These are phyloP conservation scores for Candida nemodendra DNA, from an alignment of 805 yeast genomes.

Conservation along the genomic window DNA sequence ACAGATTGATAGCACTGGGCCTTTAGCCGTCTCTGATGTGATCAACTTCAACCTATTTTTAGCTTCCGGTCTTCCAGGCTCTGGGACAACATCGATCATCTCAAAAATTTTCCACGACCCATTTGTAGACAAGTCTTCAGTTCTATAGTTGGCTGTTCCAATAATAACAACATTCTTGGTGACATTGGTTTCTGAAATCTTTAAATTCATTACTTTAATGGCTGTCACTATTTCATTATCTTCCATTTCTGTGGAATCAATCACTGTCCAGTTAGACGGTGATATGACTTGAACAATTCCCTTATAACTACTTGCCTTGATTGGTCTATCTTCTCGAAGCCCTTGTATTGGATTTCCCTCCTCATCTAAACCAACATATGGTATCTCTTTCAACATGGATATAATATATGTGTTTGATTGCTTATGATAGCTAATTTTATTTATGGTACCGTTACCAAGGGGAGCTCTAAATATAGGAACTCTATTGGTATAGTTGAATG, in stretches of 20 bases:
- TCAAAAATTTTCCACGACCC: conserved; percentile 78
- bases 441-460: conserved; percentile 58
- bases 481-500: conserved; percentile 54
- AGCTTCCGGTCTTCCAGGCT: conserved; percentile 82
- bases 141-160: conserved; percentile 75
- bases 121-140: conserved; percentile 77
- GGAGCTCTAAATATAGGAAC: conserved; percentile 54
- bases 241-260: conserved; percentile 64
- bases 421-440: conserved; percentile 68
- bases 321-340: conserved; percentile 38
- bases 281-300: conserved; percentile 67
- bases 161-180: conserved; percentile 66
- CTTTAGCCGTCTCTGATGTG: conserved; percentile 71
- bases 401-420: conserved; percentile 59
- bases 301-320: conserved; percentile 55
- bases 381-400: conserved; percentile 56
- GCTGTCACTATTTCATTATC: conserved; percentile 66
- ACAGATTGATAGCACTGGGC: conserved; percentile 76
- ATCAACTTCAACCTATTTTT: conserved; percentile 73
- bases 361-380: conserved; percentile 69
- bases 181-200: conserved; percentile 25
- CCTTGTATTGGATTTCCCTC: conserved; percentile 69
- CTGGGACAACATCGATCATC: conserved; percentile 81
- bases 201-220: conserved; percentile 52
- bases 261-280: conserved; percentile 72